phyloP scores from a whole-genome alignment of 345 rosid genomes.

The Sisymbrium altissimum region DNA sequence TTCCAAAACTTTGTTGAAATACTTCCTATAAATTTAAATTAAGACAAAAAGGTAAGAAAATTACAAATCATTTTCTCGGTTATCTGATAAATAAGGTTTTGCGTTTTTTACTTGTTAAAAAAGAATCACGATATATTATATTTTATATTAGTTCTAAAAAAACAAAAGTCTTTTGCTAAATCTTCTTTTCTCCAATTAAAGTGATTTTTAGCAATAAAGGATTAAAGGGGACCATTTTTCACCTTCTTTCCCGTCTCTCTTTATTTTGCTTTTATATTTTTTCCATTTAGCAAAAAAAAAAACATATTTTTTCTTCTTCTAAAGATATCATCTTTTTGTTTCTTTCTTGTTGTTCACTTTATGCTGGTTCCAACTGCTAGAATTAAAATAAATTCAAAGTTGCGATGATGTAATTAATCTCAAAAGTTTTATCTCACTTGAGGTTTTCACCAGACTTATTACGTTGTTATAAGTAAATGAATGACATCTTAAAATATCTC shows the following conservation, averaged over 20 bases:
- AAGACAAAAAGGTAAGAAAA: too few relatives aligned
- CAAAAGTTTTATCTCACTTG: neutral
- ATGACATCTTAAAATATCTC: neutral
- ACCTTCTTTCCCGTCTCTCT: neutral
- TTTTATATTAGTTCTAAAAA: neutral
- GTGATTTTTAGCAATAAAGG: conserved; percentile 19
- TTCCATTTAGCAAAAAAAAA: neutral
- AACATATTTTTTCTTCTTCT: neutral
- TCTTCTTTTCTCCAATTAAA: conserved; percentile 12
- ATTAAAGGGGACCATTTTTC: conserved; percentile 25
- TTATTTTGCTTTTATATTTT: conserved; percentile 9
- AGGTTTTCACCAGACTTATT: neutral
- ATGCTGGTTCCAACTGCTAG: neutral
- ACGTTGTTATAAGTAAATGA: neutral
- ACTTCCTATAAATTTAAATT: neutral
- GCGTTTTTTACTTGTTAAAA: too few relatives aligned
- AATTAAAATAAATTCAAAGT: neutral
- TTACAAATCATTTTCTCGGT: neutral
- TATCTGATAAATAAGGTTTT: too few relatives aligned
- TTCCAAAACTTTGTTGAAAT: neutral
- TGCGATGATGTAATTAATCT: neutral
- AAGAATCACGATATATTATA: too few relatives aligned
- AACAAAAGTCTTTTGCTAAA: neutral
- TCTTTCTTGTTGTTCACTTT: conserved; percentile 3
- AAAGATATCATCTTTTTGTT: neutral